Conservation (phyloP, 2,329 filamentous ascomycete species). For the Hypoxylon sp. region DNA sequence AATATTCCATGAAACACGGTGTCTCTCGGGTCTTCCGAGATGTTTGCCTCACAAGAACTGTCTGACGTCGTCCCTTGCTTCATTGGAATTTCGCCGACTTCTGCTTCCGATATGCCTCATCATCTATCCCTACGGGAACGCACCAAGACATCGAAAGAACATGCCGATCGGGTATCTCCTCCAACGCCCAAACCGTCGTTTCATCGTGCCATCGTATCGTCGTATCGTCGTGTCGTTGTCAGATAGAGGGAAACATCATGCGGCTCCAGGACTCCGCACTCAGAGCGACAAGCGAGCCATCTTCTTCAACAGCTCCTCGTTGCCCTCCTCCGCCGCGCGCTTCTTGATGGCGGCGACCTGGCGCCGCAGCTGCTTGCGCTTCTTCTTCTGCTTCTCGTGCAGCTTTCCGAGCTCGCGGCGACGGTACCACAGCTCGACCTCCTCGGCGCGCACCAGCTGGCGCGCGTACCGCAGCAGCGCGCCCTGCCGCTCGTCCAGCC, state of each 20-base stretch:
- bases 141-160: neutral
- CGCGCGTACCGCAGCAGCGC: neutral
- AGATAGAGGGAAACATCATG: neutral
- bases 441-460: neutral
- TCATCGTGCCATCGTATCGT: neutral
- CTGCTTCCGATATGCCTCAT: neutral
- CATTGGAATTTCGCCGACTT: neutral
- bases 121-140: neutral
- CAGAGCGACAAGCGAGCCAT: neutral
- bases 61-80: neutral
- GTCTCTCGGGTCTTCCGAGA: neutral
- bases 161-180: slow-evolving; percentile 6
- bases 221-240: neutral
- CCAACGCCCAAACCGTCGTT: neutral
- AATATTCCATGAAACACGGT: neutral
- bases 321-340: neutral
- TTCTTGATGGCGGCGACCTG: neutral
- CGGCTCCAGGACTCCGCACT: neutral
- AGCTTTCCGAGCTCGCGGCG: neutral
- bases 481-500: slow-evolving; percentile 13
- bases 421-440: slow-evolving; percentile 19
- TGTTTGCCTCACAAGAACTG: neutral
- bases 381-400: neutral
- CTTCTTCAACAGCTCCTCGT: neutral
- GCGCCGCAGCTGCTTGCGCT: neutral